Percentiles rank a stretch among this genome's conserved stretches.
Conservation (phyloP, 1,139 yeast species). For the Taphrina flavorubra region DNA sequence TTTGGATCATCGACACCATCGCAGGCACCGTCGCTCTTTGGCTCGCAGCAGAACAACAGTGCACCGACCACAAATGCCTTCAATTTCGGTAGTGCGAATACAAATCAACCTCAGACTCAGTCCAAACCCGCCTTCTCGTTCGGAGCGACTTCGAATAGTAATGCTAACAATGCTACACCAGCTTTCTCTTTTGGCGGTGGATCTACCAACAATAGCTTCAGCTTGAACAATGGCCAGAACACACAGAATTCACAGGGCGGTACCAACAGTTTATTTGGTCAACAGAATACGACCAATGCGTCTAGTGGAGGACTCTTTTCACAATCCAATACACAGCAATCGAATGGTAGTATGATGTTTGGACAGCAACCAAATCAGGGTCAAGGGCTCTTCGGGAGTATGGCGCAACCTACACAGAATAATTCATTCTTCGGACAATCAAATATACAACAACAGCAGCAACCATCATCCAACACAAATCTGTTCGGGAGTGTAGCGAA, state of each 20-base stretch:
- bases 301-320: constrained; percentile 3
- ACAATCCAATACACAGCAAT: constrained; percentile 6
- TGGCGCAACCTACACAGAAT: constrained; percentile 2
- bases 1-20: constrained; percentile 31
- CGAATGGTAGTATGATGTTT: neutral
- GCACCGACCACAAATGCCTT: constrained; percentile 16
- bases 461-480: neutral
- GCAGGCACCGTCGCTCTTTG: constrained; percentile 12
- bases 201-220: constrained; percentile 1
- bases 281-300: neutral
- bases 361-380: constrained; percentile 8
- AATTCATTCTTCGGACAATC: constrained; percentile 18
- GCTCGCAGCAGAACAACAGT: constrained; percentile 1
- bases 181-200: constrained; percentile 30
- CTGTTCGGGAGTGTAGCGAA: constrained; percentile 8
- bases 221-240: constrained; percentile 1
- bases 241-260: neutral
- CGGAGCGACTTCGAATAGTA: constrained; percentile 6
- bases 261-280: constrained; percentile 20
- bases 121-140: constrained; percentile 33
- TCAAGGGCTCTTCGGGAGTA: constrained; percentile 8
- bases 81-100: constrained; percentile 19
- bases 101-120: constrained; percentile 2
- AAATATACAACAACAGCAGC: constrained; percentile 10
- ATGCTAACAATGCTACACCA: constrained; percentile 15